Evolutionary conservation across 2,329 filamentous ascomycete species (phyloP), one percentile per base, ranked within the genome.

Genomic region (Fusarium pseudonygamai): DNA sequence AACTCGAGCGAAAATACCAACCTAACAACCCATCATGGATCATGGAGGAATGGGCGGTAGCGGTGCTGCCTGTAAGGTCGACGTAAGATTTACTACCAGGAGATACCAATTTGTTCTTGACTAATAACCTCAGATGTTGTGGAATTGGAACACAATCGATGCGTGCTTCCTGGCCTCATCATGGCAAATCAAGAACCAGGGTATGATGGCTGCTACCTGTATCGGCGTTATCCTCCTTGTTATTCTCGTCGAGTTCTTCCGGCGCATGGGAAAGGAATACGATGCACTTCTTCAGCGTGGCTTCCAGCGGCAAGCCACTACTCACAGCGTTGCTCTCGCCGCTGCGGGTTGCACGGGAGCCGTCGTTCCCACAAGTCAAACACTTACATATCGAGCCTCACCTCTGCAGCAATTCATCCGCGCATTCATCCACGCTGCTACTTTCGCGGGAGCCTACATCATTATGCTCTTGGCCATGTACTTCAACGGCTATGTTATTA

Each of bases 171-270:
- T 96, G 75, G 84, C 92, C 24, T 77, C 80, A 10, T 86, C 87
- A 49, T 96, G 93, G 93, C 91, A 91, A 78, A 89, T 95, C 79
- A 90, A 83, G n/a, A 92, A 89, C 46, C 82, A 82, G 8, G 91
- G 88, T 80, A 92, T 92, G 87, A 95, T 96, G 80, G 93, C 92
- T 39, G 93, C 91, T 37, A 92, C 91, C 43, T 96, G 93, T 83
- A 91, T 96, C 77, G 93, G 93, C 67, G 90, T 94, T 24, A 85
- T 94, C 60, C 84, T 92, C 9, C 89, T 96, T 39, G 92, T 93
- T 68, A 86, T 95, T 49, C 79, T 84, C 7, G 90, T 96, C 73
- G 93, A 96, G 78, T 85, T 91, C 68, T 85, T 95, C 30, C 92
- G 93, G 32, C 91, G 93, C n/a, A 75, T 88, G 26, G 87, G 88